phyloP scores from a whole-genome alignment of 1,139 yeast species.

The Pichia sp. region DNA sequence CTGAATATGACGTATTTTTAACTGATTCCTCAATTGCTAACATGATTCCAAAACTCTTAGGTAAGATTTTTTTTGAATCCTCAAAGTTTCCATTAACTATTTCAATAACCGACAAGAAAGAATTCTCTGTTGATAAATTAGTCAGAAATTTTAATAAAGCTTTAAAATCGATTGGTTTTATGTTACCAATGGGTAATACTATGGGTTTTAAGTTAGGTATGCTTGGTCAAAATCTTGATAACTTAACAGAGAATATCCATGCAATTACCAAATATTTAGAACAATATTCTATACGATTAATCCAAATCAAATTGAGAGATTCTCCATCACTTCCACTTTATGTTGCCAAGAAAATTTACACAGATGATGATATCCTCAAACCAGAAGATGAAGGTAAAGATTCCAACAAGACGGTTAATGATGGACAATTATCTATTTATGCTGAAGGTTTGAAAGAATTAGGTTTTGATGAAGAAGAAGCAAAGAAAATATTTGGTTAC shows the following conservation, averaged over 20 bases:
- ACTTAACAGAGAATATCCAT: conserved; percentile 49
- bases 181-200: conserved; percentile 71
- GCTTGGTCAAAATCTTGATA: conserved; percentile 31
- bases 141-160: conserved; percentile 54
- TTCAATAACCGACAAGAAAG: conserved; percentile 31
- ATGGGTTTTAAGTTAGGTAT: conserved; percentile 64
- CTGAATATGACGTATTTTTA: conserved; percentile 64
- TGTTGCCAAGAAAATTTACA: conserved; percentile 55
- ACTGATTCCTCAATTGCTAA: conserved; percentile 80
- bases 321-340: conserved; percentile 86
- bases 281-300: conserved; percentile 45
- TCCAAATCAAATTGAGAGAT: conserved; percentile 59
- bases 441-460: conserved; percentile 78
- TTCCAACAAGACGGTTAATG: not conserved
- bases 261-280: conserved; percentile 48
- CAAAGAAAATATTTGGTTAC: conserved; percentile 6
- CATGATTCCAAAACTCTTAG: conserved; percentile 73
- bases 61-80: conserved; percentile 65
- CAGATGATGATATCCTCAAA: conserved; percentile 34
- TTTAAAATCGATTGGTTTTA: conserved; percentile 51
- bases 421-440: conserved; percentile 42
- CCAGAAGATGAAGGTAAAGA: conserved; percentile 26
- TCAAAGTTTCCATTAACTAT: conserved; percentile 70
- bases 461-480: conserved; percentile 56
- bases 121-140: conserved; percentile 48